Conservation (phyloP, 2,329 filamentous ascomycete genomes). For the Hypocreales sp. region DNA sequence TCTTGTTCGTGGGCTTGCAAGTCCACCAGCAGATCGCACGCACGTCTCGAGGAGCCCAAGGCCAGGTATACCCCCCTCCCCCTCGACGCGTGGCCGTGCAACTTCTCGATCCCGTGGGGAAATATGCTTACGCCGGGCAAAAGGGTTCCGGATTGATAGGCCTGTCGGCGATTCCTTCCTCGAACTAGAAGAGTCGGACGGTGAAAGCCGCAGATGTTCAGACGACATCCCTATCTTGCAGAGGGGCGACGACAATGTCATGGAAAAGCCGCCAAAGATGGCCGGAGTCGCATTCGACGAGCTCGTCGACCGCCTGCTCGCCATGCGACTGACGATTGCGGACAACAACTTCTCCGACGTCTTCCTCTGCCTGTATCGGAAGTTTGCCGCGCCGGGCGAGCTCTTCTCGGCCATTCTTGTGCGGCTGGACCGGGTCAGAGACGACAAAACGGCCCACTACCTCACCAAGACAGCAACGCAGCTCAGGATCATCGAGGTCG, state of each 20-base stretch:
- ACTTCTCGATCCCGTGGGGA: too few relatives aligned
- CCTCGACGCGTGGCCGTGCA: too few relatives aligned
- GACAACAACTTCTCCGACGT: slow-evolving; percentile 80
- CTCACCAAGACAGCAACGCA: slow-evolving; percentile 69
- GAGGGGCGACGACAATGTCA: slow-evolving; percentile 46
- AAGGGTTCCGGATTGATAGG: slow-evolving; percentile 37
- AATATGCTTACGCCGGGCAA: too few relatives aligned
- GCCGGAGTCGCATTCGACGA: slow-evolving; percentile 48
- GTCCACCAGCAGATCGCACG: too few relatives aligned
- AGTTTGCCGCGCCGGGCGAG: slow-evolving; percentile 70
- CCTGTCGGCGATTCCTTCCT: slow-evolving; percentile 40
- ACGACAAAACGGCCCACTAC: slow-evolving; percentile 50
- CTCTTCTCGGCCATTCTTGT: slow-evolving; percentile 66
- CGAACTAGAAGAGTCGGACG: slow-evolving; percentile 56
- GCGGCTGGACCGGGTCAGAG: slow-evolving; percentile 55
- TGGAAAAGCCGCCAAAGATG: slow-evolving; percentile 31
- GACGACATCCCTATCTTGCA: slow-evolving; percentile 54
- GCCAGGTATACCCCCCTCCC: too few relatives aligned
- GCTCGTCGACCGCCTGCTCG: slow-evolving; percentile 73
- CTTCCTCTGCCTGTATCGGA: slow-evolving; percentile 86
- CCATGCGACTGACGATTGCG: slow-evolving; percentile 67
- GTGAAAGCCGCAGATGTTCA: slow-evolving; percentile 48
- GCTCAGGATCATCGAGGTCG: slow-evolving; percentile 65
- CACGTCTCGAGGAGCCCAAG: slow-evolving; percentile 18
- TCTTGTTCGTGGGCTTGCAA: slow-evolving; percentile 37